Evolutionary conservation across 108 stramenopile species (phyloP).

Genomic region (Aurantiochytrium sp.): DNA sequence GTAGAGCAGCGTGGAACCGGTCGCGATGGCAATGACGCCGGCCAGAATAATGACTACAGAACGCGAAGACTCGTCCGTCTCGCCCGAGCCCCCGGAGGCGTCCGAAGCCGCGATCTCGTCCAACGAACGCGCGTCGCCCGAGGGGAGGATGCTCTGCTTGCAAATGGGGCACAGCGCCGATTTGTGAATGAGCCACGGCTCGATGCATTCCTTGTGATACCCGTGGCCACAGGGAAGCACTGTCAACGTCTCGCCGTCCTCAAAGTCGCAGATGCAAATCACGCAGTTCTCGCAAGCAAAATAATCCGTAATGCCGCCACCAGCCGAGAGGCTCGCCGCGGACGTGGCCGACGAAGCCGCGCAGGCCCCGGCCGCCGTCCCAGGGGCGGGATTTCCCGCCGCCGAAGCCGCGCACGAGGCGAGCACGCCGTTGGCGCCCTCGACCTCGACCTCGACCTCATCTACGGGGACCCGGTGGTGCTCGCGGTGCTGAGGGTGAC

Average conservation of each 20-base stretch:
- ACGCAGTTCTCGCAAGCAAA: slow-evolving; percentile 20
- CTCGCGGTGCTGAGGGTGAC: neutral
- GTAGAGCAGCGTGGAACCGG: neutral
- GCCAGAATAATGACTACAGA: neutral
- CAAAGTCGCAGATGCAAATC: slow-evolving; percentile 37
- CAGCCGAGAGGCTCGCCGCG: neutral
- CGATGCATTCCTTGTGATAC: slow-evolving; percentile 33
- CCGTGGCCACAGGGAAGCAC: slow-evolving; percentile 29
- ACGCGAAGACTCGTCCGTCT: neutral
- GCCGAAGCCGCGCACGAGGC: too few species aligned
- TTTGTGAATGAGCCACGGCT: slow-evolving; percentile 24
- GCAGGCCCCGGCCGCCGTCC: too few species aligned
- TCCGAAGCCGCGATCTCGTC: slow-evolving; percentile 3
- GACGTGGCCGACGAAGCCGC: too few species aligned
- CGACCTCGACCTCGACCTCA: neutral
- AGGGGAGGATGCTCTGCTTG: neutral
- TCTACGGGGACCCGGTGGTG: slow-evolving; percentile 9
- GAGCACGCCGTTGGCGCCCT: too few species aligned
- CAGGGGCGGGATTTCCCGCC: too few species aligned
- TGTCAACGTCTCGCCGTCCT: neutral
- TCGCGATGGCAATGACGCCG: neutral
- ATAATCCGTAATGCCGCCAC: neutral
- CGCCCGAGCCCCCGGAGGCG: neutral
- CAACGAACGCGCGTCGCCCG: slow-evolving; percentile 12
- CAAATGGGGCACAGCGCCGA: slow-evolving; percentile 38